A percentile compares a stretch with the other conserved stretches of the same genome.
phyloP scores from a whole-genome alignment of 257 asterid genomes.

The Fraxinus cuspidata region DNA sequence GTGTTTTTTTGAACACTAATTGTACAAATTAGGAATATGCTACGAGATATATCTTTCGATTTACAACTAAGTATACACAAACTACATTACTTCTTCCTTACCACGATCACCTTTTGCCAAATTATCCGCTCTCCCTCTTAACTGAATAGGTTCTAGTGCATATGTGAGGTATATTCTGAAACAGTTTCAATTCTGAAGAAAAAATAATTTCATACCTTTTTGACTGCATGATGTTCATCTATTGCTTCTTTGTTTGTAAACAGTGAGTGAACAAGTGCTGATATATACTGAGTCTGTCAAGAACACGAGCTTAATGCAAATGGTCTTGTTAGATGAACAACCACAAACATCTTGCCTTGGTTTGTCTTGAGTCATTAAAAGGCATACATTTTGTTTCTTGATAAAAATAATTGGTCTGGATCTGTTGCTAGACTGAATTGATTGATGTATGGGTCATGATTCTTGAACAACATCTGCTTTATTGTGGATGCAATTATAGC shows the following conservation, averaged over 20 bases:
- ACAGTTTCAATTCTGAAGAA: neutral
- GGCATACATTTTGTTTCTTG: neutral
- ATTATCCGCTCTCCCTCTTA: neutral
- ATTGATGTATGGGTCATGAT: neutral
- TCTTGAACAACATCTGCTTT: neutral
- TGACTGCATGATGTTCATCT: neutral
- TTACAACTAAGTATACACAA: neutral
- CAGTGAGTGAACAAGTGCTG: neutral
- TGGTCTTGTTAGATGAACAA: neutral
- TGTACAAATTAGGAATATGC: neutral
- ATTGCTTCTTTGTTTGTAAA: neutral
- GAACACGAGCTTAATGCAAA: neutral
- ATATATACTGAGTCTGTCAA: neutral
- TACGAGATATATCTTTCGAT: neutral
- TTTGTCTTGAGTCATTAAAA: neutral
- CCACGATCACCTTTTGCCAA: neutral
- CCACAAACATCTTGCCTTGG: neutral
- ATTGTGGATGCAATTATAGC: neutral
- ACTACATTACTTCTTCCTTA: neutral
- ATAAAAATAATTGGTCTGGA: neutral
- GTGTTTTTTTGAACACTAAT: constrained; percentile 12
- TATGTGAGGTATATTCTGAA: neutral
- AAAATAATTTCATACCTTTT: neutral
- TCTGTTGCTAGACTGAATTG: neutral
- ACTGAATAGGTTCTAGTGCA: neutral